phyloP scores from a whole-genome alignment of 2,329 filamentous ascomycete genomes.

The Cladosporium halotolerans region DNA sequence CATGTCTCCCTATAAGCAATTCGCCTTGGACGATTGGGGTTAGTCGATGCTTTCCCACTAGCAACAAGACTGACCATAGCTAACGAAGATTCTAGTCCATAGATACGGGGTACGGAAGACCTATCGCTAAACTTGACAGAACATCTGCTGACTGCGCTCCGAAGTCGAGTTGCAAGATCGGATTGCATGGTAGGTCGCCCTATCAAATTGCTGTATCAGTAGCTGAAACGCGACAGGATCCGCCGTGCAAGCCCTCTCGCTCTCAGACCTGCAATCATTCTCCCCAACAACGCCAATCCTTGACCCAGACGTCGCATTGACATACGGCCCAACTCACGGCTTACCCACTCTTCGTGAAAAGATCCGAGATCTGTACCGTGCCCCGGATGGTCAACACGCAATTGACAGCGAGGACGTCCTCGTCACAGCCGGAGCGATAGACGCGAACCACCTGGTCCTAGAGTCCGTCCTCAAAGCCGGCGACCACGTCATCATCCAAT shows the following conservation, averaged over 20 bases:
- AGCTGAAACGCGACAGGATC: background rate
- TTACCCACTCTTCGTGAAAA: background rate
- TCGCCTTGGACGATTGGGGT: background rate
- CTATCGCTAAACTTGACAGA: background rate
- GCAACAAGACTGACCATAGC: no score
- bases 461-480: conserved; percentile 65
- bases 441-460: conserved; percentile 72
- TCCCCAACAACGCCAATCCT: background rate
- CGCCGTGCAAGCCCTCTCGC: conserved; percentile 3
- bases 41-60: background rate
- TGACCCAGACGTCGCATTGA: background rate
- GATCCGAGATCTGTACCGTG: background rate
- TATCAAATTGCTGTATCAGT: no score
- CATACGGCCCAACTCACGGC: conserved; percentile 4
- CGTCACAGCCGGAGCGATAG: conserved; percentile 73
- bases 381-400: background rate
- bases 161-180: background rate
- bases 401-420: conserved; percentile 56
- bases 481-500: conserved; percentile 80
- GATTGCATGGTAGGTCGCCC: background rate
- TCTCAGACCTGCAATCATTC: conserved; percentile 1
- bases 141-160: background rate
- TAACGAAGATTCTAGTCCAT: background rate
- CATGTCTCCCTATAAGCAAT: background rate
- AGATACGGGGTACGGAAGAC: background rate